Percentiles rank a stretch among this genome's conserved stretches.
phyloP scores from a whole-genome alignment of 2,329 filamentous ascomycete species.

The Xylaria sp. region DNA sequence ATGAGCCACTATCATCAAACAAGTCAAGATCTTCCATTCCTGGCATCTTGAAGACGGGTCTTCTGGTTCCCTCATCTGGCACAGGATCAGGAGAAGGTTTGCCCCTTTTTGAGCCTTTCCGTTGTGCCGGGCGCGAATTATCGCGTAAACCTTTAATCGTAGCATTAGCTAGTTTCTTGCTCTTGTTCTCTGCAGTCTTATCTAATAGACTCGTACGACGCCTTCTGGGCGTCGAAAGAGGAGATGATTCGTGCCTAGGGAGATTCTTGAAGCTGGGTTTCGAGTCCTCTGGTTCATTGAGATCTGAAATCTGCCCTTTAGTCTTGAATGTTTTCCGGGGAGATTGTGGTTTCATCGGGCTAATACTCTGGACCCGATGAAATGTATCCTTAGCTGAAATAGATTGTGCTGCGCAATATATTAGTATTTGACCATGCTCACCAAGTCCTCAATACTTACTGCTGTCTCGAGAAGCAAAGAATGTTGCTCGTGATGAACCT shows the following conservation, averaged over 20 bases:
- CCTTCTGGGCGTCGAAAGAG: slow-evolving; percentile 27
- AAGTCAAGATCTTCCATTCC: slow-evolving; percentile 43
- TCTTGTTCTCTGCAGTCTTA: slow-evolving; percentile 14
- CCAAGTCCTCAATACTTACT: slow-evolving; percentile 21
- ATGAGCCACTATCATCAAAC: slow-evolving; percentile 35
- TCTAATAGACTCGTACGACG: slow-evolving; percentile 17
- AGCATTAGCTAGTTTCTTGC: slow-evolving; percentile 1
- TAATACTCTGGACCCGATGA: slow-evolving; percentile 18
- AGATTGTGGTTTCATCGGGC: slow-evolving; percentile 23
- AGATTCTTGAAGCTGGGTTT: slow-evolving; percentile 33
- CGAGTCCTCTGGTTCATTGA: slow-evolving; percentile 27
- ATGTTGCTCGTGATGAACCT: slow-evolving; percentile 36
- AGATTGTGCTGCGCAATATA: slow-evolving; percentile 11
- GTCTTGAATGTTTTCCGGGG: slow-evolving; percentile 30
- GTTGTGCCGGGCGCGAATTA: neutral
- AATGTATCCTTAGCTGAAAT: slow-evolving; percentile 11
- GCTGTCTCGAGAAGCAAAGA: slow-evolving; percentile 30
- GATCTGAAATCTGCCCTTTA: slow-evolving; percentile 17
- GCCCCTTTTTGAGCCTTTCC: slow-evolving; percentile 22
- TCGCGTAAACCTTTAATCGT: slow-evolving; percentile 1
- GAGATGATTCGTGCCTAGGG: slow-evolving; percentile 23
- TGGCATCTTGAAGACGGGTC: slow-evolving; percentile 44
- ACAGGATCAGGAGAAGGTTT: slow-evolving; percentile 20
- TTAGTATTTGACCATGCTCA: slow-evolving; percentile 15
- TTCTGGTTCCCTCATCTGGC: slow-evolving; percentile 35